Evolutionary conservation across 768 basidiomycete genomes (phyloP).

Genomic region (Suillus occidentalis): DNA sequence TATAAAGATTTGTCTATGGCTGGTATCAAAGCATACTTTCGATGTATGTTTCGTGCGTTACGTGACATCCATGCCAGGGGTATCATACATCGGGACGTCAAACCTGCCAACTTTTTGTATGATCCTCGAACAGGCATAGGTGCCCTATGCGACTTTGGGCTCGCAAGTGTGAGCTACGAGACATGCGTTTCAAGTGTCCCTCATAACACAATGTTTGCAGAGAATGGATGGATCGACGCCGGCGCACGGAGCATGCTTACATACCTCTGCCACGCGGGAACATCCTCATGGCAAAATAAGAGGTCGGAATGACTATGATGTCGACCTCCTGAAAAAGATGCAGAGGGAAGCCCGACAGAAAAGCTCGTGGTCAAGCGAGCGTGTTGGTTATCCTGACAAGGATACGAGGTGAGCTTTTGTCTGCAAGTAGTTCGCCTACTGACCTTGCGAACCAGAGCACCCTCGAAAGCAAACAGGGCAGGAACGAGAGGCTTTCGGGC

Average conservation of each 20-base stretch:
- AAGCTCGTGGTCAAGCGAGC: constrained; percentile 55
- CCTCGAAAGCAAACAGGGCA: constrained; percentile 91
- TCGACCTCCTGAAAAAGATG: constrained; percentile 50
- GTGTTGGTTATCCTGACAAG: constrained; percentile 76
- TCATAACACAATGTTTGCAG: constrained; percentile 35
- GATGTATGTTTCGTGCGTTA: constrained; percentile 87
- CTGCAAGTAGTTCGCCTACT: background rate
- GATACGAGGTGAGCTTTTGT: constrained; percentile 57
- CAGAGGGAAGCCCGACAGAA: constrained; percentile 62
- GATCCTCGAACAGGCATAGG: constrained; percentile 83
- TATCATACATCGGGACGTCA: constrained; percentile 96
- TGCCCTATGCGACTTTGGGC: constrained; percentile 90
- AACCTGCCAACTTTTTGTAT: constrained; percentile 96
- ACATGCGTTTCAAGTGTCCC: background rate
- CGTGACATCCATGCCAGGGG: constrained; percentile 83
- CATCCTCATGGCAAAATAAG: constrained; percentile 70
- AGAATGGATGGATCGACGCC: constrained; percentile 51
- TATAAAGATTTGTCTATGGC: constrained; percentile 71
- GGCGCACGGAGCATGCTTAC: constrained; percentile 65
- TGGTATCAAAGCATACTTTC: constrained; percentile 83
- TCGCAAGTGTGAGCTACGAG: constrained; percentile 74
- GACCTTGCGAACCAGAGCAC: constrained; percentile 48
- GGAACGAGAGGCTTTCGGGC: constrained; percentile 97
- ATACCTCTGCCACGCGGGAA: constrained; percentile 61
- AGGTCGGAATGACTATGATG: constrained; percentile 44